Evolutionary conservation across 2,329 filamentous ascomycete species (phyloP).

Genomic region (Colletotrichum orchidophilum): DNA sequence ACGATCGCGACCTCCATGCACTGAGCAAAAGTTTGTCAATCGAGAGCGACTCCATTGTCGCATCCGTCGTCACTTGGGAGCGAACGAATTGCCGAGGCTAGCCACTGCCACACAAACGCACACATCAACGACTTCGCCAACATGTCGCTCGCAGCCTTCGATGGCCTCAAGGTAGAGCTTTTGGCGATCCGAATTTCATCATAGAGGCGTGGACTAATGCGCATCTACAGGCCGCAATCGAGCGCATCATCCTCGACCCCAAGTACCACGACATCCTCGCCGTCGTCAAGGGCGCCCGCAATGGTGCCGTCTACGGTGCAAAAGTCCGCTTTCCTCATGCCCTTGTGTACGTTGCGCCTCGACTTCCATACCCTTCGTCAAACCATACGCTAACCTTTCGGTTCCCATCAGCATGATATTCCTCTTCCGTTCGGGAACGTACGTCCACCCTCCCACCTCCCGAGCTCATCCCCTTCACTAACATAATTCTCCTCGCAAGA

Average conservation of each 20-base stretch:
- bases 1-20: constrained; percentile 8
- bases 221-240: constrained; percentile 70
- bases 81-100: constrained; percentile 30
- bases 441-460: constrained; percentile 47
- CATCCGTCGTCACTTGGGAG: background rate
- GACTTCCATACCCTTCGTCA: background rate
- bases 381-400: background rate
- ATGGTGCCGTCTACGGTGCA: constrained; percentile 94
- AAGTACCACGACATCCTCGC: constrained; percentile 85
- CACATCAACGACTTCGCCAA: background rate
- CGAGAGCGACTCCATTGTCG: constrained; percentile 15
- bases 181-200: background rate
- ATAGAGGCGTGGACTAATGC: background rate
- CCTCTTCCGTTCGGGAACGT: constrained; percentile 92
- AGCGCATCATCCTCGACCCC: constrained; percentile 83
- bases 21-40: constrained; percentile 6
- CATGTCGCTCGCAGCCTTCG: constrained; percentile 32
- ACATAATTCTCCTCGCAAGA: constrained; percentile 44
- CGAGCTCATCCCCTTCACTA: background rate
- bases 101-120: constrained; percentile 1
- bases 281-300: constrained; percentile 91
- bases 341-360: constrained; percentile 68
- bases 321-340: constrained; percentile 99
- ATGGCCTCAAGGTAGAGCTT: constrained; percentile 30
- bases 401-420: constrained; percentile 80